These are phyloP conservation scores for Excoecaria cochinchinensis DNA, from an alignment of 345 rosid genomes.

Conservation along the genomic window DNA sequence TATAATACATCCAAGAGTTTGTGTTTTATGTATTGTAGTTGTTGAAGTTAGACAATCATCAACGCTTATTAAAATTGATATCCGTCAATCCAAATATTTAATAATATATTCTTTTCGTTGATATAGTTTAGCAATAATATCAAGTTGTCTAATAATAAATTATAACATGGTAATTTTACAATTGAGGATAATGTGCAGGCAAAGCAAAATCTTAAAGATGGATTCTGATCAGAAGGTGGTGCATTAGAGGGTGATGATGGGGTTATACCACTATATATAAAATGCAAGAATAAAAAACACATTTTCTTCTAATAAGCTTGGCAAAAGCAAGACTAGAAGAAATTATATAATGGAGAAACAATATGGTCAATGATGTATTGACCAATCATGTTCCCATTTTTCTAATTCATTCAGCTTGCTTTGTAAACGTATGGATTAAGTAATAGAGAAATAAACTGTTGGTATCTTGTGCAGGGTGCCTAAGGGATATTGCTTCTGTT, in stretches of 20 bases:
- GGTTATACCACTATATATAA: not conserved
- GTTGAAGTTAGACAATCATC: not conserved
- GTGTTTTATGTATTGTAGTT: not conserved
- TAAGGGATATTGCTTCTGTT: not conserved
- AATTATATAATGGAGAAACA: not conserved
- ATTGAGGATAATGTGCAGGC: constrained; percentile 1
- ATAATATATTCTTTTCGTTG: not conserved
- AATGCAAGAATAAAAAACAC: not conserved
- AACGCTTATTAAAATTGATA: too few species aligned
- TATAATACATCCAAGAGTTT: not conserved
- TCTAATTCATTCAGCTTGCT: not conserved
- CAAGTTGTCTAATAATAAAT: not conserved
- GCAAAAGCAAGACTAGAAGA: not conserved
- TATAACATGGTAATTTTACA: not conserved
- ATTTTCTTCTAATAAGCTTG: not conserved
- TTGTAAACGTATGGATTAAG: constrained; percentile 5
- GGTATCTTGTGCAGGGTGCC: constrained; percentile 16
- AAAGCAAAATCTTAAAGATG: not conserved
- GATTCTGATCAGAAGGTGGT: constrained; percentile 10
- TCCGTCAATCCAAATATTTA: not conserved
- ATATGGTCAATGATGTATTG: constrained; percentile 20
- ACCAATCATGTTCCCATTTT: not conserved
- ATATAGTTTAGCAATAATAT: not conserved
- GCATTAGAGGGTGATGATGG: constrained; percentile 7
- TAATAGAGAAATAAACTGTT: constrained; percentile 15